Percentiles rank a stretch among this genome's conserved stretches.
Evolutionary conservation across 148 eudicot species (phyloP).

Genomic region (Pharnaceum exiguum): DNA sequence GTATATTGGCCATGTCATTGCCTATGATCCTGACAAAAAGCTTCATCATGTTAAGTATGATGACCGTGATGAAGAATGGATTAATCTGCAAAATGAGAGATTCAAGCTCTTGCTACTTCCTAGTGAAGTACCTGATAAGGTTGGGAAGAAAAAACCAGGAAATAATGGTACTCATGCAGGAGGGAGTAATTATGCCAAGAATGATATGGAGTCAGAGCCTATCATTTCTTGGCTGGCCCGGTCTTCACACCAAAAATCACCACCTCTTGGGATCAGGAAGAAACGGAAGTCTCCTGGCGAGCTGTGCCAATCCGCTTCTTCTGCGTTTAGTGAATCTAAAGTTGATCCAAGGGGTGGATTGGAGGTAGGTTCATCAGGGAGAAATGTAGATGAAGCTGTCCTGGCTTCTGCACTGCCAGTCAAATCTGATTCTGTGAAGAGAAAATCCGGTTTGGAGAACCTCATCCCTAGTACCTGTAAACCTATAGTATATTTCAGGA

Average conservation of each 20-base stretch:
- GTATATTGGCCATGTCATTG: slow-evolving; percentile 80
- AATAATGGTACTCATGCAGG: slow-evolving; percentile 17
- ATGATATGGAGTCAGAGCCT: slow-evolving; percentile 68
- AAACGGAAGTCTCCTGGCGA: slow-evolving; percentile 33
- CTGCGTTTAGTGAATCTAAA: slow-evolving; percentile 31
- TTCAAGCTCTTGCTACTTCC: slow-evolving; percentile 81
- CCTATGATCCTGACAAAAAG: slow-evolving; percentile 53
- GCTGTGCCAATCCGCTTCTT: slow-evolving; percentile 20
- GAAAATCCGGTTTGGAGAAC: slow-evolving; percentile 21
- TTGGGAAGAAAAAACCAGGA: slow-evolving; percentile 23
- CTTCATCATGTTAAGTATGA: slow-evolving; percentile 88
- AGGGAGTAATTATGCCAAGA: slow-evolving; percentile 12
- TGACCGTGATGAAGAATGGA: slow-evolving; percentile 91
- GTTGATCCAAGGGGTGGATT: slow-evolving; percentile 19
- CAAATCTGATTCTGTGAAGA: slow-evolving; percentile 17
- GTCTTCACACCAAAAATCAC: slow-evolving; percentile 51
- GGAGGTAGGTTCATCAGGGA: slow-evolving; percentile 27
- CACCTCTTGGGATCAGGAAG: slow-evolving; percentile 36
- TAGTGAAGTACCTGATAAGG: slow-evolving; percentile 62
- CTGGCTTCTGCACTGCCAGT: slow-evolving; percentile 24
- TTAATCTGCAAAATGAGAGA: slow-evolving; percentile 70
- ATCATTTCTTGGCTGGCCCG: slow-evolving; percentile 80
- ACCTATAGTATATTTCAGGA: slow-evolving; percentile 65
- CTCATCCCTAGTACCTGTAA: slow-evolving; percentile 16
- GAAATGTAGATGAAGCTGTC: slow-evolving; percentile 18